A percentile compares a stretch with the other conserved stretches of the same genome.
Evolutionary conservation across 2,329 filamentous ascomycete genomes (phyloP).

Genomic region (Cytospora leucostoma): DNA sequence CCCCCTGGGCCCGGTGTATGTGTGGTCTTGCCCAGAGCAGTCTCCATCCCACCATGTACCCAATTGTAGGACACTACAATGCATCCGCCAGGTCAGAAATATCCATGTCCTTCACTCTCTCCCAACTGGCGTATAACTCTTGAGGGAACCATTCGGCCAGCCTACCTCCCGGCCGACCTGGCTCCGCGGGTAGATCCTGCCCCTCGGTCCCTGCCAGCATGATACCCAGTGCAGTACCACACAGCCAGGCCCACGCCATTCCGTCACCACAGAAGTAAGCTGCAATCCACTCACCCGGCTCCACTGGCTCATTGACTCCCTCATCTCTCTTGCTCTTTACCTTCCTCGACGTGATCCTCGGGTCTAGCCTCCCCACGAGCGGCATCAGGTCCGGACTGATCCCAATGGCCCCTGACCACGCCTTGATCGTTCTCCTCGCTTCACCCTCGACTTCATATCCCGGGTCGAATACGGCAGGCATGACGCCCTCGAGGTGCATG

Average conservation of each 20-base stretch:
- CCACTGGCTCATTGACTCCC: background rate
- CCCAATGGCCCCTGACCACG: constrained; percentile 54
- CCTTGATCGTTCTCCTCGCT: constrained; percentile 38
- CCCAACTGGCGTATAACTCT: constrained; percentile 39
- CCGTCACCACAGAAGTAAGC: constrained; percentile 55
- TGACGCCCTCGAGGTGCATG: constrained; percentile 44
- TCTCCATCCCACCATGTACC: background rate
- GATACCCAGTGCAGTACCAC: constrained; percentile 48
- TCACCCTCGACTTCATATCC: constrained; percentile 37
- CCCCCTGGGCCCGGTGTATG: no score
- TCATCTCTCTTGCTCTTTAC: background rate
- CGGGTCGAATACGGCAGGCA: constrained; percentile 46
- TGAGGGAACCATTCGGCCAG: constrained; percentile 45
- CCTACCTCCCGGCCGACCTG: constrained; percentile 41
- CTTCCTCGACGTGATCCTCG: constrained; percentile 35
- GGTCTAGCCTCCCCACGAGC: constrained; percentile 49
- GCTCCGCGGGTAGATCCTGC: constrained; percentile 33
- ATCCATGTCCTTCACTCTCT: constrained; percentile 40
- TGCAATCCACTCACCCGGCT: constrained; percentile 51
- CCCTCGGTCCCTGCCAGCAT: constrained; percentile 47
- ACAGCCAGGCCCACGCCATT: constrained; percentile 57
- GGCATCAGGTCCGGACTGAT: constrained; percentile 49
- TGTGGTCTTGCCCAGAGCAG: background rate
- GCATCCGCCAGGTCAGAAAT: constrained; percentile 39
- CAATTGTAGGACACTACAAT: background rate